Percentiles rank a stretch among this genome's conserved stretches.
These are phyloP conservation scores for Naematelia aurantialba DNA, from an alignment of 768 basidiomycete species.

Conservation along the genomic window DNA sequence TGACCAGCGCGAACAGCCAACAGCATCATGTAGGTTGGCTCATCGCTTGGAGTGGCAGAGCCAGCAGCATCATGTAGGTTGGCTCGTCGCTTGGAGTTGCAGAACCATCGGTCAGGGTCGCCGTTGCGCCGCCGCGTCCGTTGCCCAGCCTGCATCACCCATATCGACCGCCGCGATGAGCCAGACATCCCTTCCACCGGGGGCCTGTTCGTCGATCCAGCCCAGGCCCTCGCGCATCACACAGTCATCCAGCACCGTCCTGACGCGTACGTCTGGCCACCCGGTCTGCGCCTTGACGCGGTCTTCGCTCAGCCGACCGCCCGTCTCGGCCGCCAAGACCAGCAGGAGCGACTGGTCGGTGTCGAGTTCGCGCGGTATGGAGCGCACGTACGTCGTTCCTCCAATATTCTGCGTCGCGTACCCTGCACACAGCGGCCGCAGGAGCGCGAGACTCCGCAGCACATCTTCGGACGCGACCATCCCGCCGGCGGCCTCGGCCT, in stretches of 20 bases:
- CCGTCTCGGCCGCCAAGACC: conserved; percentile 56
- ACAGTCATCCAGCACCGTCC: conserved; percentile 81
- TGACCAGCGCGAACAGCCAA: too few species aligned
- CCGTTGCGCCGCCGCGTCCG: too few species aligned
- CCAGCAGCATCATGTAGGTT: too few species aligned
- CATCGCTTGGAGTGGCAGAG: too few species aligned
- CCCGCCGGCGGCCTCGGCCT: conserved; percentile 9
- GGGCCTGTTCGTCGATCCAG: conserved; percentile 91
- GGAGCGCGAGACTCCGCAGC: conserved; percentile 72
- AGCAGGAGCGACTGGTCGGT: conserved; percentile 76
- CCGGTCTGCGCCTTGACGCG: conserved; percentile 59
- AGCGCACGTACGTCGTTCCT: conserved; percentile 56
- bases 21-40: too few species aligned
- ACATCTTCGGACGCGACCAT: conserved; percentile 79
- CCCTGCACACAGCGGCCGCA: conserved; percentile 85
- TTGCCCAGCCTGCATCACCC: conserved; percentile 54
- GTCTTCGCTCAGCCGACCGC: conserved; percentile 66
- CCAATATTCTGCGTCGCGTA: conserved; percentile 74
- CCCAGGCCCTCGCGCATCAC: conserved; percentile 83
- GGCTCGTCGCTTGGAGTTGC: too few species aligned
- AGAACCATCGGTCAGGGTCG: too few species aligned
- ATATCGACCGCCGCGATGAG: conserved; percentile 81
- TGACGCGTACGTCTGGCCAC: conserved; percentile 76
- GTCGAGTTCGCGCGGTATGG: conserved; percentile 84
- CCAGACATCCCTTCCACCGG: conserved; percentile 67